These are phyloP conservation scores for Paecilomyces niveus DNA, from an alignment of 2,329 filamentous ascomycete genomes.

Conservation along the genomic window DNA sequence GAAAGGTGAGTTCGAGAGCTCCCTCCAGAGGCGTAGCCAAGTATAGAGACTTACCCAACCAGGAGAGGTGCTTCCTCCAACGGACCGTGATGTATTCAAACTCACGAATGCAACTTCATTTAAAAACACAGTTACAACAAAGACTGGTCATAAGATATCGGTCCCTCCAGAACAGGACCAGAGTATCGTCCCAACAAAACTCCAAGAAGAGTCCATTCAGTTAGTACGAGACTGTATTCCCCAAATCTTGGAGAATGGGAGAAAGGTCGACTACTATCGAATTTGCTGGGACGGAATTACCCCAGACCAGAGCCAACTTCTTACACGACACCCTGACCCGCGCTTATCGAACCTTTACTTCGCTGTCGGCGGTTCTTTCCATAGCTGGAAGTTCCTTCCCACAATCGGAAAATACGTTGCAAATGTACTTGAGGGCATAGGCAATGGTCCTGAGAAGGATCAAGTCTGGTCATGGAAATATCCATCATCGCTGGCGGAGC, in stretches of 20 bases:
- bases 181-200: conserved; percentile 30
- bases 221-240: conserved; percentile 17
- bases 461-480: conserved; percentile 16
- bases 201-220: conserved; percentile 36
- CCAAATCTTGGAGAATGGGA: conserved; percentile 22
- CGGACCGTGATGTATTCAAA: conserved; percentile 48
- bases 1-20: conserved; percentile 19
- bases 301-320: conserved; percentile 56
- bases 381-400: conserved; percentile 60
- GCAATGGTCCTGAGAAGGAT: conserved; percentile 26
- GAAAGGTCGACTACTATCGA: conserved; percentile 36
- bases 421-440: conserved; percentile 19
- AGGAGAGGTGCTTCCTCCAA: conserved; percentile 43
- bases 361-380: conserved; percentile 57
- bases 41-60: background rate
- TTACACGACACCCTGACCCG: conserved; percentile 46
- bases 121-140: conserved; percentile 44
- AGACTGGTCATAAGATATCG: conserved; percentile 47
- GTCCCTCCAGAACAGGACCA: conserved; percentile 43
- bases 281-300: conserved; percentile 56
- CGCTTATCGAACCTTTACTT: conserved; percentile 49
- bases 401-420: conserved; percentile 53
- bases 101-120: conserved; percentile 56
- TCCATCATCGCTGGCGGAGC: conserved; percentile 3
- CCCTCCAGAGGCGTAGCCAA: background rate